Base-by-base conservation (phyloP, 2,329 filamentous ascomycete species). In the Epichloe uncinata region DNA sequence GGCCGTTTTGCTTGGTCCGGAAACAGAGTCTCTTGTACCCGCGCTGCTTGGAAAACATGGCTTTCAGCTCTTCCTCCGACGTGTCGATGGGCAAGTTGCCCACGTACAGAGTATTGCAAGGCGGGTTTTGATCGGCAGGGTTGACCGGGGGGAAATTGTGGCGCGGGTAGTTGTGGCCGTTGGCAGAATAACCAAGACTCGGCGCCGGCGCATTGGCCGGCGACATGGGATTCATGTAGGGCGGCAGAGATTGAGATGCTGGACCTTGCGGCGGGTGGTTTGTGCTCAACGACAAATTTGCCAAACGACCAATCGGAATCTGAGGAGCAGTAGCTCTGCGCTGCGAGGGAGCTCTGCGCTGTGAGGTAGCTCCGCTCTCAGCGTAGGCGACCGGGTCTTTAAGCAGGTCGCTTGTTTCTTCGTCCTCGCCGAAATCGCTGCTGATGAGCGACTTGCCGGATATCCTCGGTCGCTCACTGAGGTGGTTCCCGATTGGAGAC, bases 21-120 rank as follows among this genome's bases (percentile, higher is more conserved):
- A 96, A 95, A 63, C 89, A 95, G 7, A 98, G 80, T 26, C 93
- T 79, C 69, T 95, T 97, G 72, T 96, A 98, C 3, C 93, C 93
- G 45, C 90, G 83, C 65, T 94, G 87, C 67, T 90, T 91, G 26
- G 85, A 89, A 63, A 98, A 98, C 61, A 96, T 78, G 20, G 85
- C 81, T 69, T 97, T 97, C 50, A 98, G 77, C 65, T 97, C 93
- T 62, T 97, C 91, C 61, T 98, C 93, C 0, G 87, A 91, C 0
- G 90, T 94, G 62, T 95, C 87, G 50, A 90, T 80, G 0, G 91
- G 93, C 42, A 98, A 72, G 60, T 98, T 97, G n/a, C 93, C 91
- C 16, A 98, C 91, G 61, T 98, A 97, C 6, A 98, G 75, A 0
- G 93, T 98, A 63, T 98, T 97, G 75, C 93, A 97, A 0, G 93